Evolutionary conservation across 805 yeast species (phyloP).

Genomic region (Ogataea thermomethanolica): DNA sequence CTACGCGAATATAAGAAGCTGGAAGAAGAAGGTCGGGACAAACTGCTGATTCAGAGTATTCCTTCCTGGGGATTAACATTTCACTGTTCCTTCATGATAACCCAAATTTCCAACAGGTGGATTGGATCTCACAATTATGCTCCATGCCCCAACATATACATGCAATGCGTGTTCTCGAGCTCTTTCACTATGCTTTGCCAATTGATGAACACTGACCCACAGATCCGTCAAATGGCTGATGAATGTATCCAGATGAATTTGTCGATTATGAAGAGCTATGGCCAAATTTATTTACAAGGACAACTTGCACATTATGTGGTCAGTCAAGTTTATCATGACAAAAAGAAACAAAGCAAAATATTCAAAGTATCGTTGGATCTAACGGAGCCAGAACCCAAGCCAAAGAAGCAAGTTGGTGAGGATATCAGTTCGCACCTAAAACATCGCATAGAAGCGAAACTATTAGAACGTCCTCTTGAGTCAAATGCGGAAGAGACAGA

Average conservation of each 20-base stretch:
- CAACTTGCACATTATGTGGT: slow-evolving; percentile 17
- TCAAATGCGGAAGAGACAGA: no score
- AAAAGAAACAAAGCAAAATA: slow-evolving; percentile 5
- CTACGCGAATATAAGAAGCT: slow-evolving; percentile 33
- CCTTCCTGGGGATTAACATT: slow-evolving; percentile 75
- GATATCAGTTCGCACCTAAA: background rate
- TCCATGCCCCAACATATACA: slow-evolving; percentile 9
- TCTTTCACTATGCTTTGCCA: slow-evolving; percentile 63
- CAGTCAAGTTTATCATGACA: slow-evolving; percentile 13
- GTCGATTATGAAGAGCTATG: slow-evolving; percentile 33
- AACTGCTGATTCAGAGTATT: slow-evolving; percentile 25
- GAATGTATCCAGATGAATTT: slow-evolving; percentile 8
- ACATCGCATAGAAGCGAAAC: no score
- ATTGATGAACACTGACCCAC: slow-evolving; percentile 27
- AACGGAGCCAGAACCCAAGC: background rate
- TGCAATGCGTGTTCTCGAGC: slow-evolving; percentile 49
- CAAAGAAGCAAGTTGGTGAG: slow-evolving; percentile 1
- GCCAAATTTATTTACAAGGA: slow-evolving; percentile 43
- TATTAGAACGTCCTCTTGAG: no score
- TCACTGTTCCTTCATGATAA: slow-evolving; percentile 73
- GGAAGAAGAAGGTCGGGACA: background rate
- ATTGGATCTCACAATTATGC: slow-evolving; percentile 40
- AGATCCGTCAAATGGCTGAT: slow-evolving; percentile 14
- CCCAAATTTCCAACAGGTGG: slow-evolving; percentile 50
- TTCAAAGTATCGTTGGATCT: background rate